phyloP scores from a whole-genome alignment of 164 flowering plant species.

The Vitis rotundifolia region DNA sequence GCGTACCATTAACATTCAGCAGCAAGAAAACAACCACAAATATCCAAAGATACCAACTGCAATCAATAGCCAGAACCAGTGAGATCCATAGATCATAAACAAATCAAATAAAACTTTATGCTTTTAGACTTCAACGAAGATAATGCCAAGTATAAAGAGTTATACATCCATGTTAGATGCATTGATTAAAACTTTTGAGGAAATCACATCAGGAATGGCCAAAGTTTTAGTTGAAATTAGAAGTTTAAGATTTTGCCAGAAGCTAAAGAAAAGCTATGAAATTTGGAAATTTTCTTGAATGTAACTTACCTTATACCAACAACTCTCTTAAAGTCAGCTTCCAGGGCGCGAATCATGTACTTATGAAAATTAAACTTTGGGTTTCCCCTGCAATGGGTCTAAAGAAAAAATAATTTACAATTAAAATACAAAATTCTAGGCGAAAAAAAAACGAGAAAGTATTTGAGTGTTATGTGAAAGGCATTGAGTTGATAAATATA shows the following conservation, averaged over 20 bases:
- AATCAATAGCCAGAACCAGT: slow-evolving; percentile 9
- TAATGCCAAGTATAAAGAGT: too few relatives aligned
- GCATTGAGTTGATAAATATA: too few relatives aligned
- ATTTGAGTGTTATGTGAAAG: too few relatives aligned
- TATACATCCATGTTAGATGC: too few relatives aligned
- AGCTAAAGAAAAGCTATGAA: neutral
- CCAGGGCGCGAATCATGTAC: slow-evolving; percentile 86
- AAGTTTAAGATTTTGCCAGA: neutral
- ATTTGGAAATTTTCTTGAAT: neutral
- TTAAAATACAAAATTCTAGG: neutral
- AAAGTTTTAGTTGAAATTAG: too few relatives aligned
- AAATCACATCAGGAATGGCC: neutral
- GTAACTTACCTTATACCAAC: slow-evolving; percentile 84
- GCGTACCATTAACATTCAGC: slow-evolving; percentile 75
- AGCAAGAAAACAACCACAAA: slow-evolving; percentile 84
- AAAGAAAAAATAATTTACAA: neutral
- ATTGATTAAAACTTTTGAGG: neutral
- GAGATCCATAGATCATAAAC: too few relatives aligned
- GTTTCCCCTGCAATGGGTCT: slow-evolving; percentile 68
- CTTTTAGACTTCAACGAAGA: too few relatives aligned
- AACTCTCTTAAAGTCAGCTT: slow-evolving; percentile 82
- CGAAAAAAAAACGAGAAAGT: neutral
- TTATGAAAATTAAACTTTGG: slow-evolving; percentile 81
- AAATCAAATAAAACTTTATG: too few relatives aligned
- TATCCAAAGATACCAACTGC: slow-evolving; percentile 98